A percentile compares a stretch with the other conserved stretches of the same genome.
phyloP scores from a whole-genome alignment of 2,329 filamentous ascomycete species.

The Pseudofabraea citricarpa region DNA sequence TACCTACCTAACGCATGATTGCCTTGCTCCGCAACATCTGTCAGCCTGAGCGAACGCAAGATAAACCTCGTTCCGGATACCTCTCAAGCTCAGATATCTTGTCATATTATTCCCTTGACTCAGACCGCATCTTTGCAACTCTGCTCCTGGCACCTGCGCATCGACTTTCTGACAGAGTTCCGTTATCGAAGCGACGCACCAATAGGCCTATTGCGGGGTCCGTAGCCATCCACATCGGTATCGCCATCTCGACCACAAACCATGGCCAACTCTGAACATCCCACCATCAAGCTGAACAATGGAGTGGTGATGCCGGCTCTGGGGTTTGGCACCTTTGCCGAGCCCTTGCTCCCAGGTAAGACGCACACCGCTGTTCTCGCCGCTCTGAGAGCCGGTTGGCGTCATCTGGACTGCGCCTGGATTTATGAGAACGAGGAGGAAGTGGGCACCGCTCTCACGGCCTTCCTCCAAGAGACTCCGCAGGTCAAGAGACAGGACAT shows the following conservation, averaged over 20 bases:
- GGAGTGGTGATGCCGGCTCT: slow-evolving; percentile 33
- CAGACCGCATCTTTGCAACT: slow-evolving; percentile 2
- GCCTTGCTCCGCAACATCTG: no score
- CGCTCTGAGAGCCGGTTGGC: slow-evolving; percentile 63
- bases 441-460: slow-evolving; percentile 71
- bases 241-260: not conserved
- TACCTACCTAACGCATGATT: no score
- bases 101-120: not conserved
- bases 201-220: no score
- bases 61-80: no score
- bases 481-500: slow-evolving; percentile 70
- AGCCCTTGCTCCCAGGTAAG: slow-evolving; percentile 30
- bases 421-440: slow-evolving; percentile 74
- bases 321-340: slow-evolving; percentile 35
- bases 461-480: slow-evolving; percentile 54
- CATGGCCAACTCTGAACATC: slow-evolving; percentile 11
- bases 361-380: slow-evolving; percentile 44
- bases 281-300: slow-evolving; percentile 27
- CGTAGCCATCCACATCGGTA: not conserved
- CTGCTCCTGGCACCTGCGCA: no score
- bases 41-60: no score
- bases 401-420: slow-evolving; percentile 66
- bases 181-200: no score
- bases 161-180: no score
- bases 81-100: no score